Base-by-base conservation (phyloP, 1,284 basidiomycete species). In the Vanrija sp. region DNA sequence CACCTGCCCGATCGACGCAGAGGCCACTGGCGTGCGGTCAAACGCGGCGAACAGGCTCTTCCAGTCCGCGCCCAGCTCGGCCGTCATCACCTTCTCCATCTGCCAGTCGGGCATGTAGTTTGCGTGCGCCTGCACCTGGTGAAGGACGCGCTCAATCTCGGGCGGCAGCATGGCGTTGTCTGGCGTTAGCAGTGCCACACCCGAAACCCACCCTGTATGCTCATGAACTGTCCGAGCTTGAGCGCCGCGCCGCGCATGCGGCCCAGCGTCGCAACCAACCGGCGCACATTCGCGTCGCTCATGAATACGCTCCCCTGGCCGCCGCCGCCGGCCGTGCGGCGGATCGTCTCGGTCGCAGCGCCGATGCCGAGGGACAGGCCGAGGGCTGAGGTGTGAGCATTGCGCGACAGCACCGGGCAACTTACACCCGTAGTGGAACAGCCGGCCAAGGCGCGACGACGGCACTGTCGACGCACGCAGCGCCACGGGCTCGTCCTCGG, bases 31-130 rank as follows among this genome's bases (percentile, higher is more conserved):
- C 0, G 89, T 80, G 8, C 88, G 84, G 54, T 89, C 84, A 71
- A 98, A 98, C 0, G 82, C 79, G 4, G 76, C 69, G 69, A 98
- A 98, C 39, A 83, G 77, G 22, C 80, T 71, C 14, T 79, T 71
- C 93, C 93, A 98, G 16, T 86, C 80, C 0, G 81, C 65, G 2
- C 94, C 93, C 6, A 97, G 81, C 36, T 92, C 84, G 27, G 79
- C 68, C 7, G 67, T 72, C 78, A 98, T 82, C 20, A 94, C 92
- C 83, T 84, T 74, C 89, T 94, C 89, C 84, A 97, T 88, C 73
- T 98, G 96, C 87, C 88, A 94, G 61, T 93, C 86, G 0, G 95
- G 96, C 94, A 98, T 98, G 73, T 97, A 98, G 74, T 99, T 91
- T 2, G 96, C 96, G 63, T 87, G 85, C 65, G 95, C 89, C 73